These are phyloP conservation scores for Trametes elegans DNA, from an alignment of 768 basidiomycete genomes.

Conservation along the genomic window DNA sequence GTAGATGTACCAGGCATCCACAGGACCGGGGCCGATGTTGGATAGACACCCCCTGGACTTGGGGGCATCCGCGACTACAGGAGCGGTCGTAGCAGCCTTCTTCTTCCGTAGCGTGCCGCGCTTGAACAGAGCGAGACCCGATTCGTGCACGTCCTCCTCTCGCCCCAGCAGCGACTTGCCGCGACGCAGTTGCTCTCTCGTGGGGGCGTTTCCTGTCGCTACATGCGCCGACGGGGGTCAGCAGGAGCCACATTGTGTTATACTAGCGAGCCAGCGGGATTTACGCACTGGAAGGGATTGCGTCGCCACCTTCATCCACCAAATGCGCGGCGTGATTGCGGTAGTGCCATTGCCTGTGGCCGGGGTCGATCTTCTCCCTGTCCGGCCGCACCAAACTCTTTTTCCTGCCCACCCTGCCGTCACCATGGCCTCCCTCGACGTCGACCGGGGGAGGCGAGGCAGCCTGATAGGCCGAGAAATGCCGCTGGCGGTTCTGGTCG, in stretches of 20 bases:
- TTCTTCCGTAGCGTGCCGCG: constrained; percentile 77
- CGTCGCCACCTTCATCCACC: constrained; percentile 68
- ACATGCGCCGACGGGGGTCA: constrained; percentile 6
- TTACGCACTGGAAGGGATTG: constrained; percentile 80
- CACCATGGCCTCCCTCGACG: constrained; percentile 45
- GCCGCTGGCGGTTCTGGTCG: constrained; percentile 50
- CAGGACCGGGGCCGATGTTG: constrained; percentile 81
- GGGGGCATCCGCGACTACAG: constrained; percentile 33
- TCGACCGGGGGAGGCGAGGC: constrained; percentile 30
- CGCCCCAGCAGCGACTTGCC: constrained; percentile 88
- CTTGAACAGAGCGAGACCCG: constrained; percentile 90
- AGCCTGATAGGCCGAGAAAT: constrained; percentile 46
- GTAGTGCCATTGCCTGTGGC: constrained; percentile 94
- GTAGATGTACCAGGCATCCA: constrained; percentile 94
- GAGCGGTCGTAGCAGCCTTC: constrained; percentile 44
- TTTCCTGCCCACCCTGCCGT: constrained; percentile 68
- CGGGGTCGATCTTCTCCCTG: constrained; percentile 93
- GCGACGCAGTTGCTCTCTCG: constrained; percentile 58
- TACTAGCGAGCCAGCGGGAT: constrained; percentile 14
- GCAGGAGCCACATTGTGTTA: constrained; percentile 6
- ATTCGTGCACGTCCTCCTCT: constrained; percentile 89
- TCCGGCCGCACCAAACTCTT: constrained; percentile 92
- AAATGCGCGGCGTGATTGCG: constrained; percentile 80
- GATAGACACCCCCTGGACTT: constrained; percentile 57
- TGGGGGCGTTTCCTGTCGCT: constrained; percentile 83